Percentiles rank a stretch among this genome's conserved stretches.
These are phyloP conservation scores for Chytridium lagenaria DNA, from an alignment of 371 early-diverging fungal species.

Conservation along the genomic window DNA sequence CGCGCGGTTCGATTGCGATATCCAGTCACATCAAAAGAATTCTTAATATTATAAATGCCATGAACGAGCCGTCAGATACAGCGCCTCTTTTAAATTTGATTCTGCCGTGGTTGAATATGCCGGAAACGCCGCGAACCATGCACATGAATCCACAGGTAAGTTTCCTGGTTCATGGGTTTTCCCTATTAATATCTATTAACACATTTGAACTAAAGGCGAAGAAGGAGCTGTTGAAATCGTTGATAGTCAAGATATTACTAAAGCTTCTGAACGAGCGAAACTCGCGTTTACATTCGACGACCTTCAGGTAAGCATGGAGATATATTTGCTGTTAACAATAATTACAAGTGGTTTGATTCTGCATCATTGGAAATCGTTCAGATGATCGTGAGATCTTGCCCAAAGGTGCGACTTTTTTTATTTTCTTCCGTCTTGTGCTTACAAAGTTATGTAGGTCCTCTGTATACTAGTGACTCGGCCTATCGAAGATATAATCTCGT, in stretches of 20 bases:
- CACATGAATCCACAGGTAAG: background rate
- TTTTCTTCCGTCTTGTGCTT: too few species aligned
- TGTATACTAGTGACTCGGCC: background rate
- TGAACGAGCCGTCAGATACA: background rate
- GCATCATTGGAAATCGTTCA: background rate
- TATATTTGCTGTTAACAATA: background rate
- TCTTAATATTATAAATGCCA: background rate
- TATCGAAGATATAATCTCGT: background rate
- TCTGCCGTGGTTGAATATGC: background rate
- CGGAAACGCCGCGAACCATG: background rate
- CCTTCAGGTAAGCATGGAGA: background rate
- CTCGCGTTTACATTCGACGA: background rate
- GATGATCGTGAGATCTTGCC: slow-evolving; percentile 1
- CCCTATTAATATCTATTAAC: background rate
- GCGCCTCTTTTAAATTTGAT: slow-evolving; percentile 13
- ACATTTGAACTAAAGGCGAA: background rate
- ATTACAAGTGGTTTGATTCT: slow-evolving; percentile 6
- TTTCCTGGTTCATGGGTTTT: background rate
- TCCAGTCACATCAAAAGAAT: background rate
- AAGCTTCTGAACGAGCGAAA: background rate
- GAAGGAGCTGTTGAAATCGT: background rate
- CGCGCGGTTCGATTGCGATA: too few species aligned
- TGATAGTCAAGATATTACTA: background rate
- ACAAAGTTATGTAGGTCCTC: background rate
- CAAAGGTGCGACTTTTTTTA: background rate